A percentile compares a stretch with the other conserved stretches of the same genome.
phyloP scores from a whole-genome alignment of 495 filamentous ascomycete species.

The Aspergillus mulundensis region DNA sequence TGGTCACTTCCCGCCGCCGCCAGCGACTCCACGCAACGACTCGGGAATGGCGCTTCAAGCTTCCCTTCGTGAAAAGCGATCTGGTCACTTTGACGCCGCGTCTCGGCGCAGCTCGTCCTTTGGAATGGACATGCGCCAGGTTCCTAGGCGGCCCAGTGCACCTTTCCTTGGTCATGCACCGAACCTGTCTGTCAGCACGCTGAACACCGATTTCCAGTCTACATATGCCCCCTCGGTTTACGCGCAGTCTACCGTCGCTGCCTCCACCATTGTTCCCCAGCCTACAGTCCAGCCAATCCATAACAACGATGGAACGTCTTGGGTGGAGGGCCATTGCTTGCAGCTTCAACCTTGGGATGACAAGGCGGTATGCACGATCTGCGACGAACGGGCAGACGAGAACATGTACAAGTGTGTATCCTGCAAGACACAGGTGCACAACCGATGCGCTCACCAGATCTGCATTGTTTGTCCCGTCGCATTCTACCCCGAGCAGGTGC shows the following conservation, averaged over 20 bases:
- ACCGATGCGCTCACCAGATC: constrained; percentile 74
- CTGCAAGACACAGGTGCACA: constrained; percentile 74
- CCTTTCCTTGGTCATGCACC: constrained; percentile 80
- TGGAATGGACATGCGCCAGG: constrained; percentile 64
- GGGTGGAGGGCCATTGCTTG: constrained; percentile 94
- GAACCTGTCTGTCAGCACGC: constrained; percentile 77
- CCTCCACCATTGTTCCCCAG: constrained; percentile 95
- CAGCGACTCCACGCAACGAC: constrained; percentile 76
- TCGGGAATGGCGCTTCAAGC: constrained; percentile 82
- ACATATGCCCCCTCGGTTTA: constrained; percentile 94
- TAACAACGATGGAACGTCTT: constrained; percentile 81
- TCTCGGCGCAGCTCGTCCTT: constrained; percentile 89
- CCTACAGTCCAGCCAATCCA: constrained; percentile 77
- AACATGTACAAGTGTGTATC: constrained; percentile 81
- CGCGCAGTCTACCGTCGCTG: constrained; percentile 93
- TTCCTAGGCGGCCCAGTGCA: constrained; percentile 71
- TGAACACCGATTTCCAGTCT: constrained; percentile 71
- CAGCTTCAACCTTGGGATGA: constrained; percentile 66
- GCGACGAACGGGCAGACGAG: constrained; percentile 85
- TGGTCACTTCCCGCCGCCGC: constrained; percentile 68
- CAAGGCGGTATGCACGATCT: constrained; percentile 72
- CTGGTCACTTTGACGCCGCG: constrained; percentile 83
- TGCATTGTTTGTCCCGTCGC: constrained; percentile 84
- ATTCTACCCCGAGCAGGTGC: constrained; percentile 85
- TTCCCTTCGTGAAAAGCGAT: constrained; percentile 87